Evolutionary conservation across 352 stramenopile species (phyloP), one percentile per base, ranked within the genome.

Genomic region (Globisporangium alternatum): DNA sequence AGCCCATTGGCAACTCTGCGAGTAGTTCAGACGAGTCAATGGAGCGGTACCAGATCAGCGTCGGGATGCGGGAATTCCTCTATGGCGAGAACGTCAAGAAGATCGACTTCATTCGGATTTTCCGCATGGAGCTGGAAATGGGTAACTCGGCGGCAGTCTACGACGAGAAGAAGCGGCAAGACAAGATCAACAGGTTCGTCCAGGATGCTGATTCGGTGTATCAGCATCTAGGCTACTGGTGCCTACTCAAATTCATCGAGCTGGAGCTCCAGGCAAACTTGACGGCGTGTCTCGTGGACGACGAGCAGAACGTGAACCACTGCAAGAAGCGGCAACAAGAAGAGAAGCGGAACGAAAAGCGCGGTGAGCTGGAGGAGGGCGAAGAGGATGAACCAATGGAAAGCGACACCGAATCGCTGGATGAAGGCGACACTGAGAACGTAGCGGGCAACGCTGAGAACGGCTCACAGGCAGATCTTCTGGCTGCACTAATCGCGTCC

Each of bases 191-290:
- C 28, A 64, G 74, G 8, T 92, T 96, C 57, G 81, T 93, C 17
- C 67, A 76, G 10, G 83, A 91, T 54, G 83, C 87, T 6, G 75
- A 90, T 64, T 64, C 67, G 0, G 77, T 94, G 5, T 80, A 88
- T 37, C 15, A 71, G 37, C 81, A 92, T 43, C 63, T 96, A 3
- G 87, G 87, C 0, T 56, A 79, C 28, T 96, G 85, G 85, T 96
- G 87, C 65, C 57, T 96, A 35, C 75, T 89, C 69, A 93, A 93
- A 53, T 91, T 82, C 65, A 70, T 94, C 15, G 83, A 93, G 53
- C 44, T 93, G 25, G 85, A 96, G 56, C 65, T 96, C 30, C 83
- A 90, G 55, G 65, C 58, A 6, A 90, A 90, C 59, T 68, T 93
- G n/a, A 78, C 81, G 15, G 83, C 85, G 8, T 91, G 81, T 60